A percentile compares a stretch with the other conserved stretches of the same genome.
Evolutionary conservation across 2,329 filamentous ascomycete genomes (phyloP).

Genomic region (Ascochyta koolunga): DNA sequence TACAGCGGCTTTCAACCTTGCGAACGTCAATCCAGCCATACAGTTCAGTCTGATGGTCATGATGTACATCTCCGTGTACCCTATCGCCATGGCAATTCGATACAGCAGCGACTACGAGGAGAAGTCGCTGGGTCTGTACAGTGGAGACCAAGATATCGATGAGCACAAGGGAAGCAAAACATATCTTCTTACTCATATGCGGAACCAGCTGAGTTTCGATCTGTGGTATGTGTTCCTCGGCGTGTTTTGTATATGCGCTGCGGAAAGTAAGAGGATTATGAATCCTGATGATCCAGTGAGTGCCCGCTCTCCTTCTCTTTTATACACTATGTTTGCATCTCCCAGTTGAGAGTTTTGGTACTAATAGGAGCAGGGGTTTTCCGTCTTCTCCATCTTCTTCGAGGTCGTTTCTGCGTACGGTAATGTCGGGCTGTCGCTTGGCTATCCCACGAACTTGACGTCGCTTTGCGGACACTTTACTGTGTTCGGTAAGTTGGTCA

Average conservation of each 20-base stretch:
- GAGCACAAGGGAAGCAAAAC: constrained; percentile 12
- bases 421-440: constrained; percentile 54
- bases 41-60: constrained; percentile 65
- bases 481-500: constrained; percentile 58
- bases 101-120: constrained; percentile 65
- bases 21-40: constrained; percentile 57
- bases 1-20: constrained; percentile 54
- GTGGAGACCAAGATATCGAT: constrained; percentile 30
- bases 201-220: constrained; percentile 53
- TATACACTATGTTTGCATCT: too few relatives aligned
- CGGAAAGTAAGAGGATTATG: constrained; percentile 42
- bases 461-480: constrained; percentile 56
- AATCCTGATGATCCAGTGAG: constrained; percentile 40
- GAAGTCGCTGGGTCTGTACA: constrained; percentile 63
- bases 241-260: constrained; percentile 47
- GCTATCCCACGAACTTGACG: constrained; percentile 51
- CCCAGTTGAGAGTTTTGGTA: too few relatives aligned
- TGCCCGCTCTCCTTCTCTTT: not conserved
- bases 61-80: constrained; percentile 69
- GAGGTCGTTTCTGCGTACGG: constrained; percentile 47
- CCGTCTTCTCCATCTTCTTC: constrained; percentile 52
- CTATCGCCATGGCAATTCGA: constrained; percentile 65
- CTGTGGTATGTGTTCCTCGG: constrained; percentile 52
- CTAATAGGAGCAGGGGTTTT: constrained; percentile 28
- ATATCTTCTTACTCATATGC: constrained; percentile 45